Evolutionary conservation across 805 yeast species (phyloP).

Genomic region (Metschnikowia picachoensis): DNA sequence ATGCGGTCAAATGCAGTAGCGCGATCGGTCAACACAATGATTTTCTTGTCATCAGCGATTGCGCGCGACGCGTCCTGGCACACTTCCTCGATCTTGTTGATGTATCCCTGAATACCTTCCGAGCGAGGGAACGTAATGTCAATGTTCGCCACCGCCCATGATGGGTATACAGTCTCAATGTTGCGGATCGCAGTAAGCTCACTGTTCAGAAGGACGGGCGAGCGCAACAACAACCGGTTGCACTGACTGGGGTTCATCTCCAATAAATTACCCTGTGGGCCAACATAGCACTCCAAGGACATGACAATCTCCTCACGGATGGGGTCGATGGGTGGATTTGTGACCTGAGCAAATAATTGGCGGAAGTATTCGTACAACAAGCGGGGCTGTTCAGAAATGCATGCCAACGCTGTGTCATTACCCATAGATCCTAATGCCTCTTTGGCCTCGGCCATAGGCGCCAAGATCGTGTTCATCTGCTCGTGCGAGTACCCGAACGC

Average conservation of each 20-base stretch:
- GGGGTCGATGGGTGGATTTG: slow-evolving; percentile 98
- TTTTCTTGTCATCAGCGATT: slow-evolving; percentile 67
- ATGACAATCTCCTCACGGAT: slow-evolving; percentile 94
- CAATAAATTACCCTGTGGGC: slow-evolving; percentile 95
- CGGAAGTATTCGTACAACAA: slow-evolving; percentile 90
- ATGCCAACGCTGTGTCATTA: slow-evolving; percentile 93
- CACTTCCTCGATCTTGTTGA: slow-evolving; percentile 77
- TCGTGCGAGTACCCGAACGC: slow-evolving; percentile 95
- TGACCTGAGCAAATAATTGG: slow-evolving; percentile 95
- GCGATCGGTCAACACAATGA: slow-evolving; percentile 75
- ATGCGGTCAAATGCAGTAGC: slow-evolving; percentile 57
- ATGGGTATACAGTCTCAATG: slow-evolving; percentile 72
- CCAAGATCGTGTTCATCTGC: slow-evolving; percentile 76
- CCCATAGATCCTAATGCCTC: slow-evolving; percentile 99
- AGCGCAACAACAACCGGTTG: slow-evolving; percentile 74
- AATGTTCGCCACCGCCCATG: slow-evolving; percentile 77
- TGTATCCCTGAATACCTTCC: slow-evolving; percentile 85
- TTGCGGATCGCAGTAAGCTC: slow-evolving; percentile 74
- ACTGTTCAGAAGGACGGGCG: slow-evolving; percentile 74
- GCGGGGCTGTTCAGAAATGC: slow-evolving; percentile 89
- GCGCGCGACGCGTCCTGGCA: slow-evolving; percentile 86
- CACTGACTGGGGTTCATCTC: slow-evolving; percentile 93
- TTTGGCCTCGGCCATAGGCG: slow-evolving; percentile 95
- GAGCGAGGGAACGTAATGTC: slow-evolving; percentile 84
- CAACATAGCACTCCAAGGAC: slow-evolving; percentile 95